phyloP scores from a whole-genome alignment of 768 basidiomycete species.

The Amanita pallidorosea region DNA sequence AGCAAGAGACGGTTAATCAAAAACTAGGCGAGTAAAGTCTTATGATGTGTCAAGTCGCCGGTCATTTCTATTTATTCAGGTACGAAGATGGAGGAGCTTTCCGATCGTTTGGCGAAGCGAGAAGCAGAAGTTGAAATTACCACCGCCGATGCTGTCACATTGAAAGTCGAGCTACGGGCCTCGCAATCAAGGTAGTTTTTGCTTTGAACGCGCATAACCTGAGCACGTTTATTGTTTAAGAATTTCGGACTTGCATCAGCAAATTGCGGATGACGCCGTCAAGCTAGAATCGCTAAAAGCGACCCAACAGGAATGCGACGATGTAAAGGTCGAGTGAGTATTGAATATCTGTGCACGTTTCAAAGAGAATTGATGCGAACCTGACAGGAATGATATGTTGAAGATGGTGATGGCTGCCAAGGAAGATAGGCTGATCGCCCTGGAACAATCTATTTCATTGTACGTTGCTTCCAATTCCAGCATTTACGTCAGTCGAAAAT shows the following conservation, averaged over 20 bases:
- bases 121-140: constrained; percentile 19
- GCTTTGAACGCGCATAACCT: constrained; percentile 5
- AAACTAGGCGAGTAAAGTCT: constrained; percentile 7
- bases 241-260: constrained; percentile 1
- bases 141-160: constrained; percentile 12
- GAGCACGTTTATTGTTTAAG: constrained; percentile 5
- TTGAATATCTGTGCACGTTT: no score
- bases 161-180: constrained; percentile 13
- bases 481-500: neutral
- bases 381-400: neutral
- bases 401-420: neutral
- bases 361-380: neutral
- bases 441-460: neutral
- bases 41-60: constrained; percentile 8
- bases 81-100: constrained; percentile 13
- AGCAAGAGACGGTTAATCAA: constrained; percentile 8
- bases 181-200: constrained; percentile 11
- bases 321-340: neutral
- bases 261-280: neutral
- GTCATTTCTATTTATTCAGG: constrained; percentile 9
- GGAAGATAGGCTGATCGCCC: neutral
- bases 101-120: constrained; percentile 13
- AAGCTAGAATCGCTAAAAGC: neutral
- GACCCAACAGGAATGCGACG: neutral
- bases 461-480: neutral